Evolutionary conservation across 345 rosid genomes (phyloP).

Genomic region (Viola odorata): DNA sequence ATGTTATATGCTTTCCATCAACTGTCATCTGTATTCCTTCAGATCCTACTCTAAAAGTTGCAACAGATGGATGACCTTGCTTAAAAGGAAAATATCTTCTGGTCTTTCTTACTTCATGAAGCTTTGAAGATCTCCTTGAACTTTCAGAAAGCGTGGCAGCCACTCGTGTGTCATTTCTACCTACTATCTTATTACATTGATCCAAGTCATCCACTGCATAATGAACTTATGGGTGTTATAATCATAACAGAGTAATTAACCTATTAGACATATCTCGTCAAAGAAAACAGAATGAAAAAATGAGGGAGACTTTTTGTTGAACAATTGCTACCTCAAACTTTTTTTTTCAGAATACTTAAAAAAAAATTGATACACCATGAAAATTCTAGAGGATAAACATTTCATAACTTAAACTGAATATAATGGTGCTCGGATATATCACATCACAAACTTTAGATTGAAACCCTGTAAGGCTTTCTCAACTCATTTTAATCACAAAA

Average conservation of each 20-base stretch:
- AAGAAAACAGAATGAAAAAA: neutral
- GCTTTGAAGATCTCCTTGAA: constrained; percentile 5
- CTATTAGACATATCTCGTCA: neutral
- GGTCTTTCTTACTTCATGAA: constrained; percentile 16
- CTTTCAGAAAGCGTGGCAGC: constrained; percentile 11
- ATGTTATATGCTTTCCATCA: constrained; percentile 94
- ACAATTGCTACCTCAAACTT: no score
- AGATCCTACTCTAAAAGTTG: constrained; percentile 84
- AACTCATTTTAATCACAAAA: no score
- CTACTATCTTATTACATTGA: constrained; percentile 80
- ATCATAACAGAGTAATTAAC: neutral
- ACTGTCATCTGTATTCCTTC: constrained; percentile 94
- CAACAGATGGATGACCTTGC: constrained; percentile 74
- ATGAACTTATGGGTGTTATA: neutral
- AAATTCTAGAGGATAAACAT: neutral
- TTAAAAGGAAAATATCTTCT: constrained; percentile 81
- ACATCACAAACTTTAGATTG: neutral
- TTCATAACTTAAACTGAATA: neutral
- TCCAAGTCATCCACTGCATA: constrained; percentile 76
- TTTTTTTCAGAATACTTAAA: neutral
- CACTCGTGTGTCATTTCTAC: constrained; percentile 45
- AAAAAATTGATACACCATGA: neutral
- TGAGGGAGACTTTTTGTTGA: neutral
- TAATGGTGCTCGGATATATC: neutral
- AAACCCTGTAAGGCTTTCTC: neutral